Base-by-base conservation (phyloP, 257 asterid species). In the Mitragyna speciosa region DNA sequence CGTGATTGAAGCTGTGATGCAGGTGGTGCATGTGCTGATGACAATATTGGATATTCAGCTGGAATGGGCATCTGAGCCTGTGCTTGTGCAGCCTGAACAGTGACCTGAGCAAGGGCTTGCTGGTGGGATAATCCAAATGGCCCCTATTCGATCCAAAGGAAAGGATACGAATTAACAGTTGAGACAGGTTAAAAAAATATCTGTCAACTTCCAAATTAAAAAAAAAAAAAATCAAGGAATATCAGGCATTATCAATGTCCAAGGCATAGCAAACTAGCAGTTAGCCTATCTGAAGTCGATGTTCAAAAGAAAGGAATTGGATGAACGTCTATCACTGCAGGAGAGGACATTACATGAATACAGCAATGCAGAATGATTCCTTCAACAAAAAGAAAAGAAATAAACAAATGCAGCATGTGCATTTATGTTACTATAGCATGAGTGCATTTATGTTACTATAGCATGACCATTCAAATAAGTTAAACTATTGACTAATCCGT, bases 41-140 rank as follows among this genome's bases (percentile, higher is more conserved):
- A 81, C 22, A 84, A 76, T 71, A 94, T 87, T 71, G 89, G 79
- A 73, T 84, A 84, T 47, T 85, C 78, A 1, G 84, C 79, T 28
- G 86, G 89, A 24, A 88, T 72, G 48, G 81, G 92, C 84, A 84
- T 45, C 67, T 86, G 89, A 20, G 84, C 15, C 71, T 82, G 89
- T 80, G 83, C 61, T 83, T 84, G 95, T 39, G 76, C 78, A 30
- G 89, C 84, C 71, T 87, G 92, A 70, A 88, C 85, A 22, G 88
- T 76, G 77, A 90, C 36, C 84, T 87, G 96, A 78, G 92, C 85
- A 68, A 83, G 86, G 71, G 81, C 80, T 79, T 92, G 94, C 83
- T 89, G 93, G 79, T 88, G 91, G 5, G 94, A 83, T 58, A 86
- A 78, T 77, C 91, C 97, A 65, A 84, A 82, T 15, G 79, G 54